Evolutionary conservation across 176 grass and related monocot genomes (phyloP).

Genomic region (Saccharum spontaneum): DNA sequence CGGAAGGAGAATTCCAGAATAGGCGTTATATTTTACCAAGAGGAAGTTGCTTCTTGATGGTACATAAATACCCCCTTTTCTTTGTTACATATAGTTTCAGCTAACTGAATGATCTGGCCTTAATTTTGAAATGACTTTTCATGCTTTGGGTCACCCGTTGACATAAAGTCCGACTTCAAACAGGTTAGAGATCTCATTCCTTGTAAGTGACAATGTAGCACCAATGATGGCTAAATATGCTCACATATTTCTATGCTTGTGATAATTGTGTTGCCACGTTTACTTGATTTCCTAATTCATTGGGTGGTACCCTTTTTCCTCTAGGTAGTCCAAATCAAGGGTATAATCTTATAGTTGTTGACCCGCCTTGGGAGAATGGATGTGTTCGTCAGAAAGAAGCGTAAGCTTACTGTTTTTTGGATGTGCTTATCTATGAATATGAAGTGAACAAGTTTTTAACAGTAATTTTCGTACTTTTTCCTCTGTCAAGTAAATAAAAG

Average conservation of each 20-base stretch:
- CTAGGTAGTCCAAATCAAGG: slow-evolving; percentile 56
- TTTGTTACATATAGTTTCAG: slow-evolving; percentile 20
- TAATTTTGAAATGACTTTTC: slow-evolving; percentile 22
- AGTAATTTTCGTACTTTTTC: background rate
- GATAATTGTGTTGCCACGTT: slow-evolving; percentile 4
- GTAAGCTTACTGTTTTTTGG: slow-evolving; percentile 43
- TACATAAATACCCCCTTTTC: slow-evolving; percentile 43
- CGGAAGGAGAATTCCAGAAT: slow-evolving; percentile 58
- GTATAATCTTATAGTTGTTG: slow-evolving; percentile 92
- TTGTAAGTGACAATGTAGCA: slow-evolving; percentile 42
- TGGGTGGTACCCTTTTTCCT: background rate
- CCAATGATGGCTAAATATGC: background rate
- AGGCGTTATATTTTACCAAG: slow-evolving; percentile 69
- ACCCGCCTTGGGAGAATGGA: slow-evolving; percentile 96
- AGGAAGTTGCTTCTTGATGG: slow-evolving; percentile 74
- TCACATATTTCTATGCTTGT: background rate
- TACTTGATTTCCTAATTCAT: slow-evolving; percentile 20
- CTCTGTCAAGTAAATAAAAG: background rate
- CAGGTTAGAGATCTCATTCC: slow-evolving; percentile 68
- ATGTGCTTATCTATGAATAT: background rate
- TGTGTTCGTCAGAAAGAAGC: slow-evolving; percentile 78
- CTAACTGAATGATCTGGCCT: slow-evolving; percentile 7
- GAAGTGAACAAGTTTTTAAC: background rate
- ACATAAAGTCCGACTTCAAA: slow-evolving; percentile 77
- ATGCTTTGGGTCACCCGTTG: slow-evolving; percentile 38